Percentiles rank a stretch among this genome's conserved stretches.
Conservation (phyloP, 2,329 filamentous ascomycete genomes). For the Aspergillus awamori region DNA sequence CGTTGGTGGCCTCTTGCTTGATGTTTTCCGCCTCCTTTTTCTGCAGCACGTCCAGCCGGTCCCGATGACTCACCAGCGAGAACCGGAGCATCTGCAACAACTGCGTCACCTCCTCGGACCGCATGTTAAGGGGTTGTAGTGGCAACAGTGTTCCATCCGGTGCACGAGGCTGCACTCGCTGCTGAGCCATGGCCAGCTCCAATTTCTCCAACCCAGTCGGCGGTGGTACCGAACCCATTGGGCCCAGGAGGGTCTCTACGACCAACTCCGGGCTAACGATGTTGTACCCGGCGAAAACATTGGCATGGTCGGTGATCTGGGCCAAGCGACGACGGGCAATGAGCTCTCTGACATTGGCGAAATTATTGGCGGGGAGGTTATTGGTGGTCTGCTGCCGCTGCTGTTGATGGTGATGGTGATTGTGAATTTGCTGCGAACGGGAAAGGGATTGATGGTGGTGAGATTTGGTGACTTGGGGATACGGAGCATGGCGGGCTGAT, state of each 20-base stretch:
- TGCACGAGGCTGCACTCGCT: constrained; percentile 44
- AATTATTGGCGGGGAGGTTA: constrained; percentile 40
- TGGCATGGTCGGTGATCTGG: constrained; percentile 50
- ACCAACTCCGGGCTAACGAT: constrained; percentile 49
- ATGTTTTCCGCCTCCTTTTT: constrained; percentile 41
- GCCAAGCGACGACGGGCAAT: constrained; percentile 46
- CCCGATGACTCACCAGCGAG: constrained; percentile 44
- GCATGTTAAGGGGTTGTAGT: constrained; percentile 47
- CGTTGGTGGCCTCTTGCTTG: constrained; percentile 38
- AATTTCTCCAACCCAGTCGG: constrained; percentile 47
- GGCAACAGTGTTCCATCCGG: constrained; percentile 43
- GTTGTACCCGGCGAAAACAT: constrained; percentile 47
- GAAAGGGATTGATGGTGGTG: constrained; percentile 30
- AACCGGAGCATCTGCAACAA: constrained; percentile 49
- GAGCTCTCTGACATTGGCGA: constrained; percentile 46
- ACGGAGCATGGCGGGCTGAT: constrained; percentile 42
- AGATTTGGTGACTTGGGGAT: constrained; percentile 41
- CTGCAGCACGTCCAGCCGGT: constrained; percentile 43
- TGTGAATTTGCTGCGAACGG: constrained; percentile 22
- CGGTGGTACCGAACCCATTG: constrained; percentile 45
- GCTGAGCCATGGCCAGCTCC: constrained; percentile 48
- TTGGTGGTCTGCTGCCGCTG: constrained; percentile 19
- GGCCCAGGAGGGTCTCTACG: constrained; percentile 46
- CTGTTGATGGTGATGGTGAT: constrained; percentile 19
- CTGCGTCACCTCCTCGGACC: constrained; percentile 47